Evolutionary conservation across 2,329 filamentous ascomycete genomes (phyloP), one percentile per base, ranked within the genome.

Genomic region (Trichoderma atrobrunneum): DNA sequence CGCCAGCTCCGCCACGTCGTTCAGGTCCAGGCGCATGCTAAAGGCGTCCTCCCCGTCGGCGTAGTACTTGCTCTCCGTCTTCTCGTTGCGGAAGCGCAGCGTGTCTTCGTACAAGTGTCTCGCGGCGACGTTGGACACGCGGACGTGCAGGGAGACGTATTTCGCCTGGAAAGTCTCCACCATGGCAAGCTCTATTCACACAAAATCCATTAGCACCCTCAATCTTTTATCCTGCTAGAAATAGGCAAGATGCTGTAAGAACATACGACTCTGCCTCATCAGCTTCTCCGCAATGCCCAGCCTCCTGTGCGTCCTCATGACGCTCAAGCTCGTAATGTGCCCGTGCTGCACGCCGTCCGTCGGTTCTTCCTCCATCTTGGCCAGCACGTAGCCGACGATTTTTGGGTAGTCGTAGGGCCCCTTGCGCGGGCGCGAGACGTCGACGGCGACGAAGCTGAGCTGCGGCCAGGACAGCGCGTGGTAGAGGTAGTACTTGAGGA

Each of bases 401-500:
- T 98, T 97, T 76, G 96, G 96, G 78, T 97, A 96, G 82, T 97
- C 93, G 82, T 95, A 93, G 61, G 91, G 91, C 0, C 91, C 90
- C 80, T 91, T 91, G 77, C 88, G 88, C 39, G 94, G 93, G 43
- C 94, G 90, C 24, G 92, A 93, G 72, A 95, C 91, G 82, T 98
- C 95, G 78, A 99, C 94, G 77, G 96, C 96, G 72, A 99, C 95
- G 83, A 95, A 98, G 83, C 92, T 95, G 76, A 99, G 90, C 84
- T 98, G 95, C 60, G 96, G 96, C 96, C 96, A 99, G 78, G 94
- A 97, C 76, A 98, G 90, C 18, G 95, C 95, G 84, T 99, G 96
- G 89, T 99, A 99, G 79, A 99, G 91, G 86, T 99, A 99, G 88
- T 99, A 99, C 88, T 99, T 99, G 84, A 97, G 93, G 83, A 98